These are phyloP conservation scores for Aplosporella prunicola DNA, from an alignment of 2,329 filamentous ascomycete species.

Conservation along the genomic window DNA sequence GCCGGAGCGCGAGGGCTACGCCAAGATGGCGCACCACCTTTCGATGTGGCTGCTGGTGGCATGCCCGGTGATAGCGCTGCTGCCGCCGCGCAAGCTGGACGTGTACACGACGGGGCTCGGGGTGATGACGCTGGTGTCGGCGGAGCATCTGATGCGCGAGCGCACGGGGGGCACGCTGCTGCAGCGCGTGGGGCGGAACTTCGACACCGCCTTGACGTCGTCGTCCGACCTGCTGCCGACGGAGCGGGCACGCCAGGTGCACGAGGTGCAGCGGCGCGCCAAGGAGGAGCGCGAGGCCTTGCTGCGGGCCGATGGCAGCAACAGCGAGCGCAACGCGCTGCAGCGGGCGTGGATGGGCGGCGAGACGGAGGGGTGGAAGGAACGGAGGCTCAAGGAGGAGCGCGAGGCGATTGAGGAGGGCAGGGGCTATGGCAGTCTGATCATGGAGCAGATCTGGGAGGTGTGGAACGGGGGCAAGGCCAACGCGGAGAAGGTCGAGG, in stretches of 20 bases:
- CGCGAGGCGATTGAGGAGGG: conserved; percentile 30
- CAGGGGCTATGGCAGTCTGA: conserved; percentile 34
- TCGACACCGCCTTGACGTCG: conserved; percentile 8
- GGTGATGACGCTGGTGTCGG: conserved; percentile 39
- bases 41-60: conserved; percentile 42
- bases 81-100: conserved; percentile 55
- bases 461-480: conserved; percentile 38
- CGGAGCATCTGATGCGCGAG: conserved; percentile 39
- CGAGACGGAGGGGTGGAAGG: conserved; percentile 38
- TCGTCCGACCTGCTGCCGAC: conserved; percentile 23
- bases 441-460: conserved; percentile 39
- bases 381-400: conserved; percentile 35
- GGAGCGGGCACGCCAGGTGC: conserved; percentile 26
- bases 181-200: conserved; percentile 18
- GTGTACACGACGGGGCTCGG: conserved; percentile 48
- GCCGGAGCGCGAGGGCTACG: conserved; percentile 16
- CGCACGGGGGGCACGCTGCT: conserved; percentile 30
- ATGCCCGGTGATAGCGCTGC: conserved; percentile 44
- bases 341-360: conserved; percentile 33
- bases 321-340: conserved; percentile 17
- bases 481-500: conserved; percentile 20
- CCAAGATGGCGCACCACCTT: conserved; percentile 32
- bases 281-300: conserved; percentile 24
- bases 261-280: conserved; percentile 27
- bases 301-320: conserved; percentile 23